Percentiles rank a stretch among this genome's conserved stretches.
Evolutionary conservation across 495 filamentous ascomycete genomes (phyloP).

Genomic region (Penicillium odoratum): DNA sequence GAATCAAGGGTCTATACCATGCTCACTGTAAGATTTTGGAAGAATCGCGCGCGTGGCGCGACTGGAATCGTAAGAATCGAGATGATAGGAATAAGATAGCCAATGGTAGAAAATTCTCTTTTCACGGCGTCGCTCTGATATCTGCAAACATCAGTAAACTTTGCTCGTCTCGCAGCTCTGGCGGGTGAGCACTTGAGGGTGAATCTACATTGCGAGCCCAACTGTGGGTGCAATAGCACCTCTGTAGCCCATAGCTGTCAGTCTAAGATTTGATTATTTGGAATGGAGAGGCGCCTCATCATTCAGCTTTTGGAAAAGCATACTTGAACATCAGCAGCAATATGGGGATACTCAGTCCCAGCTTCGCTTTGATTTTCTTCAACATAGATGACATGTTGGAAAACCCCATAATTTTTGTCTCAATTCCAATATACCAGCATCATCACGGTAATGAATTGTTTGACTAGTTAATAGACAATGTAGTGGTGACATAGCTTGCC

Average conservation of each 20-base stretch:
- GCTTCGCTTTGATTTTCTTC: slow-evolving; percentile 3
- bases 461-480: background rate
- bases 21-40: slow-evolving; percentile 8
- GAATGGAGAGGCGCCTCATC: slow-evolving; percentile 29
- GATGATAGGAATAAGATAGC: slow-evolving; percentile 15
- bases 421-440: background rate
- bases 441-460: background rate
- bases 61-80: slow-evolving; percentile 9
- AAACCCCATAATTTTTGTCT: background rate
- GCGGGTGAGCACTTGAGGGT: background rate
- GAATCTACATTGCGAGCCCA: slow-evolving; percentile 9
- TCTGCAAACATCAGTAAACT: slow-evolving; percentile 2
- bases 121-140: slow-evolving; percentile 7
- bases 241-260: slow-evolving; percentile 5
- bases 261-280: background rate
- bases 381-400: background rate
- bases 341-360: slow-evolving; percentile 4
- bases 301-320: background rate
- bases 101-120: slow-evolving; percentile 9
- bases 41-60: slow-evolving; percentile 9
- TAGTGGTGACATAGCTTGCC: no score
- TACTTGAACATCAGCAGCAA: slow-evolving; percentile 11
- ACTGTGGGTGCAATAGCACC: slow-evolving; percentile 8
- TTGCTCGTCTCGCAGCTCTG: background rate
- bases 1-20: background rate